Percentiles rank a stretch among this genome's conserved stretches.
Conservation (phyloP, 305 asterid genomes). For the Ajuga reptans region DNA sequence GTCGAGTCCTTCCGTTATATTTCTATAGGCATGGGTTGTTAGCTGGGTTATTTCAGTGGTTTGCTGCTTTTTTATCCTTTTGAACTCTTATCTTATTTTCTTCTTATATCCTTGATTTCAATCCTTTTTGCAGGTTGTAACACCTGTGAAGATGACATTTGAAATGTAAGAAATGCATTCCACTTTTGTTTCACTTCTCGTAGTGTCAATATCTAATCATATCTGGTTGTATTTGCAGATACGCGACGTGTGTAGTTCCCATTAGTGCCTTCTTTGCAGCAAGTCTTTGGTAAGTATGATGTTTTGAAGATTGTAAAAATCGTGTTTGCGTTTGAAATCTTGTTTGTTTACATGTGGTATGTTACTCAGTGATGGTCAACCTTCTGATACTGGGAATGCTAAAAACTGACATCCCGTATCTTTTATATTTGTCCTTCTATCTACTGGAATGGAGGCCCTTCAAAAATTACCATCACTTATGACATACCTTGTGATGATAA, state of each 20-base stretch:
- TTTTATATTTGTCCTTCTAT: not conserved
- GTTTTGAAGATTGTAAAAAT: constrained; percentile 6
- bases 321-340: constrained; percentile 5
- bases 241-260: constrained; percentile 83
- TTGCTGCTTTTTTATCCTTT: not conserved
- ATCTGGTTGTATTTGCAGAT: constrained; percentile 53
- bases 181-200: constrained; percentile 17
- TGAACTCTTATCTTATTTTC: constrained; percentile 1
- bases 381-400: constrained; percentile 1
- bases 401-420: not conserved
- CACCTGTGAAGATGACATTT: constrained; percentile 96
- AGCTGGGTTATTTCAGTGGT: constrained; percentile 1
- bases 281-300: constrained; percentile 60
- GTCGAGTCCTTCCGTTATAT: constrained; percentile 9
- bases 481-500: constrained; percentile 13
- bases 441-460: not conserved
- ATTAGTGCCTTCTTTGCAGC: constrained; percentile 82
- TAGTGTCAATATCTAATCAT: constrained; percentile 16
- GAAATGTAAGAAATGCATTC: constrained; percentile 62
- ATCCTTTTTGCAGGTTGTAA: constrained; percentile 60
- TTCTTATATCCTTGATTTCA: constrained; percentile 9
- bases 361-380: not conserved
- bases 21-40: constrained; percentile 1
- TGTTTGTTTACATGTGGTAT: not conserved
- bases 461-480: not conserved